These are phyloP conservation scores for Mortierella hygrophila DNA, from an alignment of 192 early-diverging fungal species.

Conservation along the genomic window DNA sequence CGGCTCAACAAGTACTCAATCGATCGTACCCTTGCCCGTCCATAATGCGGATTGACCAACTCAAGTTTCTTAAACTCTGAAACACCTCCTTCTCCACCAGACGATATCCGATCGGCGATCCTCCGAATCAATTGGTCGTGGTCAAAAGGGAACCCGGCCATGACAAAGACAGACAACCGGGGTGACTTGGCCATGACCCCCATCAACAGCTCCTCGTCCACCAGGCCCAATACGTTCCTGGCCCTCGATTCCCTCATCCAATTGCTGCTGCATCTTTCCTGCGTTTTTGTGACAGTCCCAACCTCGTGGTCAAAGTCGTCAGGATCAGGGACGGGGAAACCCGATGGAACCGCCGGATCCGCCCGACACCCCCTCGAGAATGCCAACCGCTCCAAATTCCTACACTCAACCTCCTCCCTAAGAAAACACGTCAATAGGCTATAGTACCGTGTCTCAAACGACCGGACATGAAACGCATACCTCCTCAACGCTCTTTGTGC, in stretches of 20 bases:
- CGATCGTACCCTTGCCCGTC: constrained; percentile 19
- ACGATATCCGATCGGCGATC: constrained; percentile 15
- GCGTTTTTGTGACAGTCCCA: not conserved
- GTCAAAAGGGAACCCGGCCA: constrained; percentile 38
- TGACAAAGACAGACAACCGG: constrained; percentile 10
- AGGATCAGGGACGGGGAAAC: not conserved
- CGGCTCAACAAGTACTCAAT: constrained; percentile 33
- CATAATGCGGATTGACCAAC: constrained; percentile 26
- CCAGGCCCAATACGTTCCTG: constrained; percentile 2
- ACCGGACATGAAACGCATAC: constrained; percentile 16
- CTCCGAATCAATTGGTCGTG: constrained; percentile 24
- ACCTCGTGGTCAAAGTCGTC: not conserved
- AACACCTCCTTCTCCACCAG: not conserved
- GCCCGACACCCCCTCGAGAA: constrained; percentile 12
- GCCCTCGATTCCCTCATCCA: constrained; percentile 5
- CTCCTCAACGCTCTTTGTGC: not conserved
- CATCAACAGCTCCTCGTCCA: constrained; percentile 24
- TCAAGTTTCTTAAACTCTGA: constrained; percentile 25
- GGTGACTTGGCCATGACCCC: constrained; percentile 23
- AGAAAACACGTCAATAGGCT: constrained; percentile 9
- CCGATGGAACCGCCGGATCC: constrained; percentile 15
- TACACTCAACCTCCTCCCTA: not conserved
- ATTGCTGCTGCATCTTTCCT: not conserved
- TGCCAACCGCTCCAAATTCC: constrained; percentile 13
- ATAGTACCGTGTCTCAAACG: constrained; percentile 26